Evolutionary conservation across 2,329 filamentous ascomycete species (phyloP).

Genomic region (Escovopsis weberi): DNA sequence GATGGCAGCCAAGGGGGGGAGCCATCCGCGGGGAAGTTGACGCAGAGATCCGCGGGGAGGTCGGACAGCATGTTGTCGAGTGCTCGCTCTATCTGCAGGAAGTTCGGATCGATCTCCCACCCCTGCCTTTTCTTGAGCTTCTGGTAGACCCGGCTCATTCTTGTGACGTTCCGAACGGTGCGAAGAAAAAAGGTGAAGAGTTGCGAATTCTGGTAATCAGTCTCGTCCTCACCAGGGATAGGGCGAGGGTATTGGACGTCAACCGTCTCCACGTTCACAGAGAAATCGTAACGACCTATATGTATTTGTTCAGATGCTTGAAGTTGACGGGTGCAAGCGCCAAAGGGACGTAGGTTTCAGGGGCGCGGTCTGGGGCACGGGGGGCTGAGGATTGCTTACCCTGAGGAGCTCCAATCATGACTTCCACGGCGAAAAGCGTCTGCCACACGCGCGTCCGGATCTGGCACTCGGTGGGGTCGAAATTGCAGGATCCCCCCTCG

Average conservation of each 20-base stretch:
- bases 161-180: slow-evolving; percentile 62
- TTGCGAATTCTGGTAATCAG: slow-evolving; percentile 63
- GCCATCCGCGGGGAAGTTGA: slow-evolving; percentile 65
- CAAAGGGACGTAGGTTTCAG: no score
- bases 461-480: slow-evolving; percentile 58
- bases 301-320: background rate
- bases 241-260: slow-evolving; percentile 56
- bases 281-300: slow-evolving; percentile 61
- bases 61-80: slow-evolving; percentile 63
- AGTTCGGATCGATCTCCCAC: slow-evolving; percentile 76
- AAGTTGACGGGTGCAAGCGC: background rate
- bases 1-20: slow-evolving; percentile 74
- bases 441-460: slow-evolving; percentile 86
- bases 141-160: slow-evolving; percentile 61
- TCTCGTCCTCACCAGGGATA: slow-evolving; percentile 52
- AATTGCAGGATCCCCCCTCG: slow-evolving; percentile 54
- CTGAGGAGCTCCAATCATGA: slow-evolving; percentile 89
- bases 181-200: slow-evolving; percentile 74
- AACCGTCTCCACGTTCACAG: slow-evolving; percentile 60
- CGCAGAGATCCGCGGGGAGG: slow-evolving; percentile 62
- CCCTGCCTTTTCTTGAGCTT: slow-evolving; percentile 64
- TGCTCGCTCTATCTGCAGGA: slow-evolving; percentile 64
- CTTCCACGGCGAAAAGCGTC: slow-evolving; percentile 67
- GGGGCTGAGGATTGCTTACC: slow-evolving; percentile 33
- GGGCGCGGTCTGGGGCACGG: no score